Base-by-base conservation (phyloP, 495 filamentous ascomycete species). In the Halenospora varia region DNA sequence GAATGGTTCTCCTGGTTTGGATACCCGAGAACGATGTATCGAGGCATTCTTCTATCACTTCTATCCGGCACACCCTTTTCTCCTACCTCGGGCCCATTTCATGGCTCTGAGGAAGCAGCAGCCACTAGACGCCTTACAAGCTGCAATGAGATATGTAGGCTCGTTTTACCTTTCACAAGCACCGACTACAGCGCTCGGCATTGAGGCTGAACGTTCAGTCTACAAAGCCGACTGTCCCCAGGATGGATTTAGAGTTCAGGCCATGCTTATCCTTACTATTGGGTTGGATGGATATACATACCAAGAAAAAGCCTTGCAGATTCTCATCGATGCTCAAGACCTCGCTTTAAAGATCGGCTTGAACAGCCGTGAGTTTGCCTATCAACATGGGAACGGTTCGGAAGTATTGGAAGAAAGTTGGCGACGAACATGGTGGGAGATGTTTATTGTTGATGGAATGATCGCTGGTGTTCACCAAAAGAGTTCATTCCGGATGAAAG, bases 381-480 rank as follows among this genome's bases (percentile, higher is more conserved):
- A 70, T 1, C 56, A 73, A 2, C 67, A 78, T 52, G 77, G 76
- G n/a, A 68, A 68, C 40, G 72, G 73, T 19, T 74, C 77, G 48
- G 71, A 72, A 18, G 71, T 79, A 25, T 57, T 81, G 29, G 80
- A 81, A 61, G 92, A 96, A 66, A 87, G 86, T 65, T 84, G 89
- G 79, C 78, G 91, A 23, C 80, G 92, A 41, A 96, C 90, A 15
- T 96, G 90, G 91, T 96, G 91, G 91, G 89, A 95, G 62, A 70
- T 96, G 48, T 95, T 86, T 65, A 82, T 92, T 42, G 80, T 90
- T 13, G 90, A 96, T 59, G 85, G 85, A 35, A 79, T 82, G 81
- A 71, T 82, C 58, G 77, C 81, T 57, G 80, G 78, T 25, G 77
- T 82, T 41, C 75, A 84, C 58, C 71, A 77, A 53, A 66, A 79